Percentiles rank a stretch among this genome's conserved stretches.
Evolutionary conservation across 805 yeast genomes (phyloP).

Genomic region (Candida tibetensis): DNA sequence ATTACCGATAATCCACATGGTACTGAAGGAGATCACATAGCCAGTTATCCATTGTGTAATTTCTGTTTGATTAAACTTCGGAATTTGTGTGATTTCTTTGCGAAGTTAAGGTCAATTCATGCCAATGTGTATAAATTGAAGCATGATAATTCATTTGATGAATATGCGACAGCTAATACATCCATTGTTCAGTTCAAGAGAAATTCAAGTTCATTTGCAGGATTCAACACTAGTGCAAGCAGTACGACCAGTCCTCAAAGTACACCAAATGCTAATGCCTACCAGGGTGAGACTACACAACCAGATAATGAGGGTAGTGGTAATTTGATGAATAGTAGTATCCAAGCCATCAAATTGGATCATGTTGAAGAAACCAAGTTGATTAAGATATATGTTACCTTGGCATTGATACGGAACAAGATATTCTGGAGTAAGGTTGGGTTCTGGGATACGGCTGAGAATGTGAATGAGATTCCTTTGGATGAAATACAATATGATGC

Average conservation of each 20-base stretch:
- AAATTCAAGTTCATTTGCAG: constrained; percentile 8
- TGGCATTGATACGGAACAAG: constrained; percentile 58
- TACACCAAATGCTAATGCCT: constrained; percentile 1
- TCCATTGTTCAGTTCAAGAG: constrained; percentile 29
- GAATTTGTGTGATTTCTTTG: constrained; percentile 78
- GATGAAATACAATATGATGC: constrained; percentile 13
- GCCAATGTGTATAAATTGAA: constrained; percentile 57
- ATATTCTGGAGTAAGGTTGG: constrained; percentile 86
- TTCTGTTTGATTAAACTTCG: constrained; percentile 78
- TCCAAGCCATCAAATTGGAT: constrained; percentile 10
- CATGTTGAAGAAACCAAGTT: constrained; percentile 32
- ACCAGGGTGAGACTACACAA: constrained; percentile 1
- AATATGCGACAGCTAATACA: constrained; percentile 16
- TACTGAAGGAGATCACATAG: constrained; percentile 26
- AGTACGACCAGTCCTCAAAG: not conserved
- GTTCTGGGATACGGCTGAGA: constrained; percentile 58
- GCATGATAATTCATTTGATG: constrained; percentile 26
- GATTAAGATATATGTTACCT: constrained; percentile 51
- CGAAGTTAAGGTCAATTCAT: constrained; percentile 64
- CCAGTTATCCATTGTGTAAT: constrained; percentile 70
- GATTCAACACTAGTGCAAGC: not conserved
- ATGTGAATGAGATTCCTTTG: constrained; percentile 21
- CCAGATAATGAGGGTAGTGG: constrained; percentile 9
- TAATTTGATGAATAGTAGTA: constrained; percentile 8
- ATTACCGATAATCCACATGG: constrained; percentile 9